phyloP scores from a whole-genome alignment of 805 yeast species.

The Myxozyma lipomycoides region DNA sequence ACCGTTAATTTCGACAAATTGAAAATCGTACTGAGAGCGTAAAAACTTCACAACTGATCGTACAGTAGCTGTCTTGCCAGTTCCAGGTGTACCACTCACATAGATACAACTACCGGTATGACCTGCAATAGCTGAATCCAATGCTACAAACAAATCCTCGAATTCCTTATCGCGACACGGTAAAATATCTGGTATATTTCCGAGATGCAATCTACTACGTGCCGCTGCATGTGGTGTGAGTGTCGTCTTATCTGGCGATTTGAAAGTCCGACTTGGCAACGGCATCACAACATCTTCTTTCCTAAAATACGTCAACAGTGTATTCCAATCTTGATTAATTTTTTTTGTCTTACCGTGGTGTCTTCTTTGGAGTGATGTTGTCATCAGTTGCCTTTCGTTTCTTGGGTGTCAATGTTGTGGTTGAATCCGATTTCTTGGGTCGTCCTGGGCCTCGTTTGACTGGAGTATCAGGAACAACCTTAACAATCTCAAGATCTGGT shows the following conservation, averaged over 20 bases:
- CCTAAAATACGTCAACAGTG: neutral
- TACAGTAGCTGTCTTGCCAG: conserved; percentile 93
- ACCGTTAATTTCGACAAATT: conserved; percentile 85
- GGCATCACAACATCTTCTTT: conserved; percentile 13
- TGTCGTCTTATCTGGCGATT: conserved; percentile 10
- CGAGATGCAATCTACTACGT: conserved; percentile 36
- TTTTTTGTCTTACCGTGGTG: neutral
- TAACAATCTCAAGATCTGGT: neutral
- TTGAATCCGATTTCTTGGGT: conserved; percentile 2
- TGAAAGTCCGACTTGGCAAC: conserved; percentile 23
- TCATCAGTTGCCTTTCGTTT: too few species aligned
- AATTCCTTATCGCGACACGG: conserved; percentile 89
- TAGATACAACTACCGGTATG: conserved; percentile 80
- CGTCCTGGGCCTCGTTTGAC: neutral
- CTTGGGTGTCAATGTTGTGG: conserved; percentile 1
- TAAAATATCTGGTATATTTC: conserved; percentile 47
- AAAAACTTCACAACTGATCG: conserved; percentile 78
- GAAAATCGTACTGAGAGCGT: conserved; percentile 50
- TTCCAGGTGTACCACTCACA: conserved; percentile 96
- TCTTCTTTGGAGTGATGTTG: neutral
- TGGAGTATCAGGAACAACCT: neutral
- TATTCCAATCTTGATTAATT: neutral
- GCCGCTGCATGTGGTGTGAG: conserved; percentile 31
- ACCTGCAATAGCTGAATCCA: conserved; percentile 67
- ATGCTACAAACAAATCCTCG: conserved; percentile 57